Conservation (phyloP, 208 protist genomes). For the Trypanosomatidae sp. region DNA sequence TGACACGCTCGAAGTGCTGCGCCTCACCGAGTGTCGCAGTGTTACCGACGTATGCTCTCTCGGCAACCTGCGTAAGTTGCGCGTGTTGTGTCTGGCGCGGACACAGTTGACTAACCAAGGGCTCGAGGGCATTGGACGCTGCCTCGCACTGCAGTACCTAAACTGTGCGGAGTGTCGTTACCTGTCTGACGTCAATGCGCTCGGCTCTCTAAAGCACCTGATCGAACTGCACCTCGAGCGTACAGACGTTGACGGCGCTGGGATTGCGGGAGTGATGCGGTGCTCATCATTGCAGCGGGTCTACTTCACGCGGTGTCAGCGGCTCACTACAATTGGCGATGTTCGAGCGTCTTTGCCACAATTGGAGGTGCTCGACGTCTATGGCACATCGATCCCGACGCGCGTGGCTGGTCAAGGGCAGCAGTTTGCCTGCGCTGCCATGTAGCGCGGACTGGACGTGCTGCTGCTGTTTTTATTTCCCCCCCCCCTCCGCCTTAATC, state of each 20-base stretch:
- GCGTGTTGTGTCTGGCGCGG: constrained; percentile 52
- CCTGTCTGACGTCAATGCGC: constrained; percentile 60
- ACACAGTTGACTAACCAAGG: constrained; percentile 61
- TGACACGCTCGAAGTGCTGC: constrained; percentile 39
- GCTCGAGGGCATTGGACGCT: constrained; percentile 47
- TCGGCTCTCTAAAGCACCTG: constrained; percentile 42
- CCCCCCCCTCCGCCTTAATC: background rate
- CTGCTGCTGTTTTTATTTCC: background rate
- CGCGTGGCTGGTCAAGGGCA: constrained; percentile 47
- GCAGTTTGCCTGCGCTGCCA: constrained; percentile 54
- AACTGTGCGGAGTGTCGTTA: constrained; percentile 63
- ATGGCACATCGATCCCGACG: constrained; percentile 72
- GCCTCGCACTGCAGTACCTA: constrained; percentile 44
- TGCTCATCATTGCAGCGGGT: constrained; percentile 56
- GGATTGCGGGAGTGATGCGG: constrained; percentile 42
- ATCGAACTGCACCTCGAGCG: constrained; percentile 56
- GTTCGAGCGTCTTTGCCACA: constrained; percentile 37
- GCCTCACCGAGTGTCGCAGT: constrained; percentile 46
- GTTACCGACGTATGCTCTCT: constrained; percentile 62
- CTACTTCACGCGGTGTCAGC: constrained; percentile 65
- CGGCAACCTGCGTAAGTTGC: constrained; percentile 29
- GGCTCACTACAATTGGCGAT: constrained; percentile 47
- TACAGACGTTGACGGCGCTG: constrained; percentile 48
- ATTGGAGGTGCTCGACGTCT: constrained; percentile 74
- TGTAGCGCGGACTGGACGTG: constrained; percentile 28